Conservation (phyloP, 1,284 basidiomycete species). For the Ceratobasidium sp. region DNA sequence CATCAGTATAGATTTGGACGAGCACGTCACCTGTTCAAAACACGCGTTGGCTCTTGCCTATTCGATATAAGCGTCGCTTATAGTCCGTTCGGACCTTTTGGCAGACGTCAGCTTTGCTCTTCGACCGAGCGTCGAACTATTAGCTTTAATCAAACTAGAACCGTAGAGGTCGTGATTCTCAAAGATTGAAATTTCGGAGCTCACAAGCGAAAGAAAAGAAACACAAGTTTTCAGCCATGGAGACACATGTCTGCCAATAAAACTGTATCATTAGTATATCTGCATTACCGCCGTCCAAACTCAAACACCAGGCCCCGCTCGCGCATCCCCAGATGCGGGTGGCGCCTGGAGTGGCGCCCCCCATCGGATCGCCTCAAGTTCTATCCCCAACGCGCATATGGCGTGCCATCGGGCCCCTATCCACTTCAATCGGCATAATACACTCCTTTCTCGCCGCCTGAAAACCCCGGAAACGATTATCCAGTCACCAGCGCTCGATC, state of each 20-base stretch:
- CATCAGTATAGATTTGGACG: neutral
- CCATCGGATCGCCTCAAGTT: slow-evolving; percentile 2
- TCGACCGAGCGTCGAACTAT: neutral
- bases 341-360: neutral
- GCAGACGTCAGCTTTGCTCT: neutral
- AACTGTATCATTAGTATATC: neutral
- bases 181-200: too few species aligned
- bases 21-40: slow-evolving; percentile 1
- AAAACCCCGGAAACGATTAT: neutral
- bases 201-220: too few species aligned
- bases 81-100: neutral
- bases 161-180: too few species aligned
- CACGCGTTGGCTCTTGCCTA: neutral
- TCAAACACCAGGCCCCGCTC: neutral
- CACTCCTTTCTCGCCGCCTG: neutral
- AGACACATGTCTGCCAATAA: neutral
- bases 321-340: neutral
- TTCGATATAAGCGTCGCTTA: slow-evolving; percentile 5
- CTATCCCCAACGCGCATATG: neutral
- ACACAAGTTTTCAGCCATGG: too few species aligned
- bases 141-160: slow-evolving; percentile 15
- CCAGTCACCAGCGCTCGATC: slow-evolving; percentile 4
- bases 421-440: neutral
- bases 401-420: slow-evolving; percentile 8
- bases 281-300: neutral